Base-by-base conservation (phyloP, 805 yeast species). In the Yarrowia bubula region DNA sequence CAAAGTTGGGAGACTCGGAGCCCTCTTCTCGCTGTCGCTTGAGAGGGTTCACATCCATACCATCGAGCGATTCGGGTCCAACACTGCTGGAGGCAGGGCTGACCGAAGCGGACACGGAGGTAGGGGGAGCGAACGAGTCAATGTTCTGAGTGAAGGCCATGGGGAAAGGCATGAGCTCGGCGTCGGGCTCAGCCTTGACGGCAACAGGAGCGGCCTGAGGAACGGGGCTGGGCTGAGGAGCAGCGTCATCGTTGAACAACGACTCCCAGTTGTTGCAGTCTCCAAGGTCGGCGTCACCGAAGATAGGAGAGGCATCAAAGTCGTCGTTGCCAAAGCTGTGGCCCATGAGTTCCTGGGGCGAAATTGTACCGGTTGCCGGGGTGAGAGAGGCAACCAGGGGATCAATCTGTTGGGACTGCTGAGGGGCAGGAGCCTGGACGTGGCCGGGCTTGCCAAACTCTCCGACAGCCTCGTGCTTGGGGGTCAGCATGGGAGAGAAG, bases 221-320 rank as follows among this genome's bases (percentile, higher is more conserved):
- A 9, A 10, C 55, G 18, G 53, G 53, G 39, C 39, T 33, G 31
- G 55, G 17, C 46, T 35, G 57, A 46, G 58, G 38, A 44, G 42
- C 61, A 33, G 44, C 18, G 53, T 42, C 60, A 33, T 69, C 74
- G 35, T 71, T 70, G 67, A 77, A 76, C 28, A 77, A 68, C 13
- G 79, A 74, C 15, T 74, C 68, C 77, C 77, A 75, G 44, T 68
- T 66, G 51, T 67, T 67, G 33, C 72, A 62, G 48, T 71, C 70
- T 18, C 69, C 71, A 7, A 71, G 32, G 10, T 73, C 77, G 38
- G 67, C 68, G 17, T 70, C 70, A 43, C 69, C 75, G 44, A 75
- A 72, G 60, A 75, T 65, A 17, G 77, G 77, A 28, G 77, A 70
- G 50, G 70, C 68, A 35, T 69, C 75, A 46, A 69, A 67, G 60